These are phyloP conservation scores for Asclepias syriaca DNA, from an alignment of 257 asterid species.

Conservation along the genomic window DNA sequence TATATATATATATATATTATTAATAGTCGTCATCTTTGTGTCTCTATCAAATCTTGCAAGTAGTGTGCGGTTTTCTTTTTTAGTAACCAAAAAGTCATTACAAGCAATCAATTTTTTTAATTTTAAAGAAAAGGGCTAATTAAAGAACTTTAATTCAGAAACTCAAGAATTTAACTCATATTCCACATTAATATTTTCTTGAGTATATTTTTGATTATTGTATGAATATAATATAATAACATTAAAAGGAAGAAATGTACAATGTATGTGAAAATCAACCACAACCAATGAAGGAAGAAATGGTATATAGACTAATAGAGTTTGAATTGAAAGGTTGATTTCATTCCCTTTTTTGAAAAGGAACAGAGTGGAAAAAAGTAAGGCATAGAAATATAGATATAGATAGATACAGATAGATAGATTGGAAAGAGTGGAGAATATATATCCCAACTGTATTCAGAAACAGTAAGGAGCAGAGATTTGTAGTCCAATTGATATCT, in stretches of 20 bases:
- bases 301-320: neutral
- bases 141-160: no score
- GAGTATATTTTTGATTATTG: no score
- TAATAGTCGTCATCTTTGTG: neutral
- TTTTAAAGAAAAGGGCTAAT: no score
- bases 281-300: neutral
- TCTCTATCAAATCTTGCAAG: neutral
- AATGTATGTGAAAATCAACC: neutral
- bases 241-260: no score
- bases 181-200: no score
- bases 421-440: neutral
- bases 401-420: neutral
- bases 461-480: neutral
- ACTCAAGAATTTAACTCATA: no score
- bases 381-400: no score
- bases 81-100: neutral
- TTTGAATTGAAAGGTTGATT: neutral
- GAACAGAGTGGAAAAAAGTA: neutral
- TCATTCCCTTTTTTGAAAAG: neutral
- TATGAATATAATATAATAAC: no score
- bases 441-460: neutral
- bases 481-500: neutral
- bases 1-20: neutral
- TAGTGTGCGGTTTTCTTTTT: neutral
- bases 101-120: neutral